Evolutionary conservation across 345 rosid species (phyloP), one percentile per base, ranked within the genome.

Genomic region (Lepidium sativum): DNA sequence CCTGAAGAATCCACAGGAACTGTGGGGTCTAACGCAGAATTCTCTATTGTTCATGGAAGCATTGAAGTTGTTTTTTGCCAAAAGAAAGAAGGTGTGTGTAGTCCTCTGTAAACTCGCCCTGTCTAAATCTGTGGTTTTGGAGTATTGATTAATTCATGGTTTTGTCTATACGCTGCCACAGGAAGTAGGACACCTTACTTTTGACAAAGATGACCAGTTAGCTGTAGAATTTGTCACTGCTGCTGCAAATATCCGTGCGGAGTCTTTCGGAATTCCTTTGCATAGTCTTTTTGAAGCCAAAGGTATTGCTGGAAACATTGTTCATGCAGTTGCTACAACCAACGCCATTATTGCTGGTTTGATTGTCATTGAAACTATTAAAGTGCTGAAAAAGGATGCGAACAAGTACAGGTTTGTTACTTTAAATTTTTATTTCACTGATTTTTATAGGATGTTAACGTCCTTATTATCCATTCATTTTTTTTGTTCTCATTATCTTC

Each of bases 241-340:
- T 70, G 97, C 99, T 72, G 99, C 99, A 67, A 95, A 95, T 81
- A 86, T 95, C 69, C 81, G 97, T 65, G 99, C 99, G 47, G 71
- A 82, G 72, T 95, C 97, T 48, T 95, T 95, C 61, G 95, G 89
- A 57, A 95, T 95, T 78, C 87, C 95, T 54, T 80, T 83, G 70
- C 96, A 86, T 65, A 88, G 99, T 79, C 92, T 95, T 78, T 95
- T 95, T 83, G 99, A 95, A 85, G 92, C 97, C 65, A 95, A 95
- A 81, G 99, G 99, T 61, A 91, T 95, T 48, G 99, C 99, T 38
- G 99, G 99, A 41, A 95, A 91, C 69, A 95, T 91, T 66, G 97
- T 95, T 42, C 99, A 95, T 75, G 99, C 97, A 13, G 89, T 95
- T 68, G 99, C 99, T 50, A 95, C 99, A 14, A 95, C 99, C 60